Evolutionary conservation across 352 stramenopile genomes (phyloP).

Genomic region (Phytophthora litchii): DNA sequence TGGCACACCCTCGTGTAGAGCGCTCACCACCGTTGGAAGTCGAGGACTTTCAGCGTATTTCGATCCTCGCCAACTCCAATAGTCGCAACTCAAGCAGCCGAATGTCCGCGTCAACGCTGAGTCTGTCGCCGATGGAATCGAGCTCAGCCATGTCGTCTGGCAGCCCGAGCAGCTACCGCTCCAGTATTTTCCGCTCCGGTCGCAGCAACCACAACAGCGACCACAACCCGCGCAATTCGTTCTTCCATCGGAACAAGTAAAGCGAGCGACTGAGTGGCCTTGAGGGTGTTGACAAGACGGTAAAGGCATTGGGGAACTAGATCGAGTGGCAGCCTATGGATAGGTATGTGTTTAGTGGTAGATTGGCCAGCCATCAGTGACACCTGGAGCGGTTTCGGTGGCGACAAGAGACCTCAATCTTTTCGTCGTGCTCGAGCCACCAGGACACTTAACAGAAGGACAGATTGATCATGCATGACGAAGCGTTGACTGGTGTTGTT

Average conservation of each 20-base stretch:
- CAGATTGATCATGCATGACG: conserved; percentile 26
- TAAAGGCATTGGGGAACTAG: conserved; percentile 22
- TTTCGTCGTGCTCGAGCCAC: conserved; percentile 19
- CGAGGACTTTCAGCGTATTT: conserved; percentile 76
- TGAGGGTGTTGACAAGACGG: conserved; percentile 1
- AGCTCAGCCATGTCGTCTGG: conserved; percentile 47
- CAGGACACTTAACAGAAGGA: conserved; percentile 31
- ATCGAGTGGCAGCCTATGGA: conserved; percentile 25
- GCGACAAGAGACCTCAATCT: conserved; percentile 26
- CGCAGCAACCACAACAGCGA: conserved; percentile 41
- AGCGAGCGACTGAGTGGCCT: not conserved
- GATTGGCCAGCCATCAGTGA: conserved; percentile 27
- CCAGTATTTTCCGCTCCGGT: conserved; percentile 60
- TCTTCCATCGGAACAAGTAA: conserved; percentile 72
- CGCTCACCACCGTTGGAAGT: conserved; percentile 53
- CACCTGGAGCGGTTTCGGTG: conserved; percentile 19
- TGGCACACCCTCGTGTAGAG: conserved; percentile 32
- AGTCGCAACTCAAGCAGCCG: conserved; percentile 41
- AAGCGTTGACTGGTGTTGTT: conserved; percentile 2
- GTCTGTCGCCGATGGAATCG: conserved; percentile 53
- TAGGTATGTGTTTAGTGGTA: conserved; percentile 40
- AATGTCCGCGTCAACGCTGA: conserved; percentile 59
- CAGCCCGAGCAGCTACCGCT: conserved; percentile 44
- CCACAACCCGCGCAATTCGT: conserved; percentile 54
- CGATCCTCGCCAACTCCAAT: conserved; percentile 56